Base-by-base conservation (phyloP, 140 eudicot genomes). In the Cichorium intybus region DNA sequence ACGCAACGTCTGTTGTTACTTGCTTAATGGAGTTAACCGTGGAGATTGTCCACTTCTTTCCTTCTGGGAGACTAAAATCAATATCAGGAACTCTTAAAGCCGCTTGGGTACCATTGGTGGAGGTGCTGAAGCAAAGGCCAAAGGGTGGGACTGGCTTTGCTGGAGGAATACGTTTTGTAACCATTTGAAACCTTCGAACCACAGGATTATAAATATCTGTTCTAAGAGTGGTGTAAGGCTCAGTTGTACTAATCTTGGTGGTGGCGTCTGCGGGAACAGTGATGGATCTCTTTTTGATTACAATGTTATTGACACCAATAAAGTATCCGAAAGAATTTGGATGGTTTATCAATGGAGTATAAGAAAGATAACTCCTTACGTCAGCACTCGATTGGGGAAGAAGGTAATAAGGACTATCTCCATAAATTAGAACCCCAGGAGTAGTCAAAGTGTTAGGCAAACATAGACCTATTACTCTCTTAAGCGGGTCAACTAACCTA, bases 351-450 rank as follows among this genome's bases (percentile, higher is more conserved):
- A 68, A 41, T 10, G 65, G 57, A 39, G 65, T 68, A 29, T 72
- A 72, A 1, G 75, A 53, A 21, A 78, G 62, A 45, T 58, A 33
- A 14, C 68, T 60, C 8, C 55, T 49, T 34, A 60, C 73, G 66
- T 63, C 82, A 18, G 55, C 24, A 20, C 12, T 35, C 5, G 65
- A 20, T 56, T 56, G 62, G 11, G 75, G 75, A 20, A 61, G 56
- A 22, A 70, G 50, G 29, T 71, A 21, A 54, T 64, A 70, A 10
- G 78, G 71, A 2, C 71, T 74, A 17, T 72, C 33, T 4, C 78
- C 82, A 31, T 64, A 65, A 28, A 71, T 59, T 5, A 53, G 43
- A 6, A 71, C 75, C 17, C 82, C 82, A 3, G 14, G 60, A 9
- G 64, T 15, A 4, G 55, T 9, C 21, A 53, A 11, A 1, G 56